Evolutionary conservation across 495 filamentous ascomycete genomes (phyloP).

Genomic region (Pyrenopolyporus hunteri): DNA sequence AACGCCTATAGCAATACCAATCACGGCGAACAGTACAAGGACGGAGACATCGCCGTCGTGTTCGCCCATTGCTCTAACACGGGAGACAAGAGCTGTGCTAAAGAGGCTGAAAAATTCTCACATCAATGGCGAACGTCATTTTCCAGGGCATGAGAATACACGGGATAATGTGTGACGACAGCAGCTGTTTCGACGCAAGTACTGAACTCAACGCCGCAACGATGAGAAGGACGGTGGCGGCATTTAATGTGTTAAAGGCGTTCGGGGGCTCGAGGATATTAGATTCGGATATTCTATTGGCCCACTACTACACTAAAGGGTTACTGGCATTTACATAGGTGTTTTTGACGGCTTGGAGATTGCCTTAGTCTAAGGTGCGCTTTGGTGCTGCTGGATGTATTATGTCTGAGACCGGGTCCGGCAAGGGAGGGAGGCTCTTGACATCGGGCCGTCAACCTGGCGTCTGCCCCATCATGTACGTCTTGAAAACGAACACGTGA

Average conservation of each 20-base stretch:
- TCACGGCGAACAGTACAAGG: slow-evolving; percentile 64
- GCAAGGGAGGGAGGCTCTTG: slow-evolving; percentile 4
- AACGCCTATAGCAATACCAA: slow-evolving; percentile 68
- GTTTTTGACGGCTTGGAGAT: slow-evolving; percentile 41
- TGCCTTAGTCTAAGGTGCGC: slow-evolving; percentile 8
- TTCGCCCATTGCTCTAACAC: slow-evolving; percentile 73
- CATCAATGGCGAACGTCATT: slow-evolving; percentile 56
- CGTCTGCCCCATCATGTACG: slow-evolving; percentile 3
- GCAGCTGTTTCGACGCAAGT: slow-evolving; percentile 15
- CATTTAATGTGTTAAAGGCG: slow-evolving; percentile 27
- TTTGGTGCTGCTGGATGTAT: slow-evolving; percentile 28
- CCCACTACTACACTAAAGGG: slow-evolving; percentile 28
- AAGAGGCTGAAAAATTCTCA: slow-evolving; percentile 59
- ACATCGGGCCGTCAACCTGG: slow-evolving; percentile 2
- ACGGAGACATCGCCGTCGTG: slow-evolving; percentile 85
- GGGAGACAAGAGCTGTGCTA: slow-evolving; percentile 66
- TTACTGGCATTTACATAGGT: slow-evolving; percentile 43
- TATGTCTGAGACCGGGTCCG: slow-evolving; percentile 16
- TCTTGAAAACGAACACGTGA: slow-evolving; percentile 11
- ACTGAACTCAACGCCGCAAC: slow-evolving; percentile 20
- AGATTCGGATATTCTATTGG: slow-evolving; percentile 34
- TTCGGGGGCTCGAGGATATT: slow-evolving; percentile 24
- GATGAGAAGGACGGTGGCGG: slow-evolving; percentile 10
- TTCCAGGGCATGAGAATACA: slow-evolving; percentile 30
- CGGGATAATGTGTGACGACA: slow-evolving; percentile 26